These are phyloP conservation scores for Sinapis alba DNA, from an alignment of 441 rosid genomes.

Conservation along the genomic window DNA sequence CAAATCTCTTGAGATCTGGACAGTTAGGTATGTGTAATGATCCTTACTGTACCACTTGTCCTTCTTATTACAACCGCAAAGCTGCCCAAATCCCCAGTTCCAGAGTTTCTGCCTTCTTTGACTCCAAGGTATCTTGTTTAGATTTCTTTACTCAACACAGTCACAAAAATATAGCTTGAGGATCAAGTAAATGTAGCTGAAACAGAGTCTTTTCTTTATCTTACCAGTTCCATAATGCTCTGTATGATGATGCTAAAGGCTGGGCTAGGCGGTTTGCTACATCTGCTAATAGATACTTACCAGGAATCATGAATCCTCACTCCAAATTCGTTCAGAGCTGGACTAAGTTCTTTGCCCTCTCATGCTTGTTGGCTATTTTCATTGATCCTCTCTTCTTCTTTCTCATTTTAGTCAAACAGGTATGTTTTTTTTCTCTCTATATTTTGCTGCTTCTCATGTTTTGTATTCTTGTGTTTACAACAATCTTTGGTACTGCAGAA, in stretches of 20 bases:
- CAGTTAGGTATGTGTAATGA: constrained; percentile 85
- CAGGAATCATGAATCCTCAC: constrained; percentile 93
- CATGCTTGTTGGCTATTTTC: constrained; percentile 69
- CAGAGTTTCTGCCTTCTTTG: constrained; percentile 30
- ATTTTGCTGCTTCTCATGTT: not conserved
- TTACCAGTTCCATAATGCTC: constrained; percentile 60
- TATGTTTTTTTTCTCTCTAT: constrained; percentile 26
- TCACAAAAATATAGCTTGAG: not conserved
- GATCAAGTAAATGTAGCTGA: not conserved
- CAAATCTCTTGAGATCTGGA: constrained; percentile 62
- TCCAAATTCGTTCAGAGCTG: constrained; percentile 62
- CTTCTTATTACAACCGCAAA: constrained; percentile 59
- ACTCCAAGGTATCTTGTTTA: not conserved
- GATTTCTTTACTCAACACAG: not conserved
- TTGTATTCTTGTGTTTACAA: not conserved
- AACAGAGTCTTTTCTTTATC: constrained; percentile 7
- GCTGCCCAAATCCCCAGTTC: constrained; percentile 42
- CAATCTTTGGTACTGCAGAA: constrained; percentile 45
- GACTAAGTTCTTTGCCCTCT: constrained; percentile 65
- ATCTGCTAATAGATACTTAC: constrained; percentile 45
- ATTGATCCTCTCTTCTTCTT: constrained; percentile 86
- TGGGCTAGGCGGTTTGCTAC: constrained; percentile 66
- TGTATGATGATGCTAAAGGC: constrained; percentile 86
- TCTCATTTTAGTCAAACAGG: constrained; percentile 56
- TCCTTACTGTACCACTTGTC: constrained; percentile 95